These are phyloP conservation scores for Cenchrus fungigraminus DNA, from an alignment of 176 grass and related monocot genomes.

Conservation along the genomic window DNA sequence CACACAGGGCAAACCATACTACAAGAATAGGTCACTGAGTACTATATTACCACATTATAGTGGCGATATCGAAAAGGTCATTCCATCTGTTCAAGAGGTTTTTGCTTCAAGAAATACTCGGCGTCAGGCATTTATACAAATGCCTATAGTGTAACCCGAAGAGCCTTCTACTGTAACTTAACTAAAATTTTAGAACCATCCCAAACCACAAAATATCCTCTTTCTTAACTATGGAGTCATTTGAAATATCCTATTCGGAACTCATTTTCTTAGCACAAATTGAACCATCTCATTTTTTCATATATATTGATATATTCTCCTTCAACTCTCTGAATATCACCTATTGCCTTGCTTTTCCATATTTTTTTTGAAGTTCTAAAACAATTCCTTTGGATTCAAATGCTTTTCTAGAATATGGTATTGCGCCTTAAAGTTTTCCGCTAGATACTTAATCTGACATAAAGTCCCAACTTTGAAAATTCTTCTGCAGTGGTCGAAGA, in stretches of 20 bases:
- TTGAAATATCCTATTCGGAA: neutral
- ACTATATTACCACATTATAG: slow-evolving; percentile 7
- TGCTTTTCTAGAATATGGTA: slow-evolving; percentile 20
- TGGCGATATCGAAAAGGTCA: neutral
- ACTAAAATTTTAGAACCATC: neutral
- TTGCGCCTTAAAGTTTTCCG: slow-evolving; percentile 34
- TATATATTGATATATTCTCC: neutral
- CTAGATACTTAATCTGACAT: slow-evolving; percentile 40
- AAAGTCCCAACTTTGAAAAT: slow-evolving; percentile 28
- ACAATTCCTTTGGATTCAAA: slow-evolving; percentile 14
- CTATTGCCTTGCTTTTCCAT: slow-evolving; percentile 20
- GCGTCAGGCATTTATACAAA: neutral
- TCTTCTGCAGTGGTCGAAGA: slow-evolving; percentile 95
- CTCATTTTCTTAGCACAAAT: neutral
- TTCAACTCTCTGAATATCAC: slow-evolving; percentile 15
- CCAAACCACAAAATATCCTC: neutral
- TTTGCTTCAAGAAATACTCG: neutral
- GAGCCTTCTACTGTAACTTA: neutral
- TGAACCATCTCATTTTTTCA: neutral
- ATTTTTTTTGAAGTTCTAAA: slow-evolving; percentile 12
- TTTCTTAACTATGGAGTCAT: neutral
- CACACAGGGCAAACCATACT: neutral
- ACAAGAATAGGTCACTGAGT: neutral
- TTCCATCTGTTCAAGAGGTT: neutral
- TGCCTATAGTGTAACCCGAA: neutral